Evolutionary conservation across 1,284 basidiomycete species (phyloP), one percentile per base, ranked within the genome.

Genomic region (Laetiporus sulphureus): DNA sequence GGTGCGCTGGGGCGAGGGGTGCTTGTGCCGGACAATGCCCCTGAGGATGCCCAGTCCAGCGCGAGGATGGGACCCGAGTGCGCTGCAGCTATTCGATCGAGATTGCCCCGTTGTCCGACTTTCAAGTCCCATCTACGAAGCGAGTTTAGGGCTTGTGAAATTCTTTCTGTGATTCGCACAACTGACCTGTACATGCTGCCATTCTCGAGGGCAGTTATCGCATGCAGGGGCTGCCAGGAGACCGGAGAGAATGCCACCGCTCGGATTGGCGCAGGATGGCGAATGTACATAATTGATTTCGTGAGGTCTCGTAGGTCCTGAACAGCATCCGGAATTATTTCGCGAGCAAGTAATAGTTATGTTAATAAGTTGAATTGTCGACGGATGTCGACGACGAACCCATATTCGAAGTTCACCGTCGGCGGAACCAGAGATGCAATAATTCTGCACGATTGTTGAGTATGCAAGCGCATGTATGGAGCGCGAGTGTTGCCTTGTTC

Each of bases 401-500:
- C 88, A 92, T 38, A 91, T 73, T 41, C 85, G 80, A 51, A 90
- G 68, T 56, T 86, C 78, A 0, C 88, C 89, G 53, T 93, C 90
- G 2, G 85, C 81, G 16, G 88, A 89, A 13, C 83, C 88, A 3
- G 87, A 90, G 47, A 91, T 71, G 40, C 86, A 83, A 46, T 88
- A 83, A 52, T 84, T 68, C 42, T 71, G 77, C 32, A 78, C 73
- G 27, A 73, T 67, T 18, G 68, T 69, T 2, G 75, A 86, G 40
- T 79, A 80, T 29, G 75, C 74, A 27, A 91, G 60, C 41, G 75
- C 74, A 56, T 91, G 82, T 42, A 92, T 84, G 0, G 89, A 81
- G 23, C 90, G 75, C 34, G 74, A 68, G 52, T 91, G 87, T 35
- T 84, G 84, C 50, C 81, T 83, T 0, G 78, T 73, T 53, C 79